phyloP scores from a whole-genome alignment of 805 yeast species.

The Schwanniomyces occidentalis region DNA sequence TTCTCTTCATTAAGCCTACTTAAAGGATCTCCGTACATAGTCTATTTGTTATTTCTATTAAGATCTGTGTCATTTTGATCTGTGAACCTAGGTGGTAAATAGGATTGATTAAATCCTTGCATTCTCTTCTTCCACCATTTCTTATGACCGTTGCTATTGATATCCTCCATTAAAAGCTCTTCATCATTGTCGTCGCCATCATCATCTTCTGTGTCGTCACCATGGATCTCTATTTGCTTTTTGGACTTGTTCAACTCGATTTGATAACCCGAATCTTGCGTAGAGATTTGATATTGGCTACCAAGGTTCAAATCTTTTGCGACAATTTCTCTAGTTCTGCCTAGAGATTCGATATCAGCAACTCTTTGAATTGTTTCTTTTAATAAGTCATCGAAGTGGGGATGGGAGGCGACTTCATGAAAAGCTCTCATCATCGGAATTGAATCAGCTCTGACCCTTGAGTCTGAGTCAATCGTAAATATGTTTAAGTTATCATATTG shows the following conservation, averaged over 20 bases:
- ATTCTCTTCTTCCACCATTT: conserved; percentile 53
- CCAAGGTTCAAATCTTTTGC: conserved; percentile 67
- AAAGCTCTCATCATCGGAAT: conserved; percentile 91
- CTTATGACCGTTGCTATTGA: conserved; percentile 53
- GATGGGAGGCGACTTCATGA: conserved; percentile 70
- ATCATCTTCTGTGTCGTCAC: conserved; percentile 14
- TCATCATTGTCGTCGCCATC: conserved; percentile 19
- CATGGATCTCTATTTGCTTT: conserved; percentile 21
- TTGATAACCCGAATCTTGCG: conserved; percentile 11
- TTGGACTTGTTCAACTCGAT: conserved; percentile 15
- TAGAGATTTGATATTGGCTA: conserved; percentile 37
- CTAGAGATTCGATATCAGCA: conserved; percentile 72
- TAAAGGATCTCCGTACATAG: too few species aligned
- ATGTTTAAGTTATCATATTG: conserved; percentile 72
- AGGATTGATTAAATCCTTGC: conserved; percentile 31
- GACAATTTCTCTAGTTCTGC: conserved; percentile 74
- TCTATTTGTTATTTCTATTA: conserved; percentile 5
- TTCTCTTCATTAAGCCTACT: too few species aligned
- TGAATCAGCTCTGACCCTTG: conserved; percentile 75
- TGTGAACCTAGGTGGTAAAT: conserved; percentile 11
- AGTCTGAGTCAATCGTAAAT: conserved; percentile 74
- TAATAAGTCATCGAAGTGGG: conserved; percentile 67
- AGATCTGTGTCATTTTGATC: conserved; percentile 12
- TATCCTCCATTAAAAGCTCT: conserved; percentile 59
- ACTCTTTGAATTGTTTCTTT: conserved; percentile 68